Conservation (phyloP, 345 rosid genomes). For the Laguncularia racemosa region DNA sequence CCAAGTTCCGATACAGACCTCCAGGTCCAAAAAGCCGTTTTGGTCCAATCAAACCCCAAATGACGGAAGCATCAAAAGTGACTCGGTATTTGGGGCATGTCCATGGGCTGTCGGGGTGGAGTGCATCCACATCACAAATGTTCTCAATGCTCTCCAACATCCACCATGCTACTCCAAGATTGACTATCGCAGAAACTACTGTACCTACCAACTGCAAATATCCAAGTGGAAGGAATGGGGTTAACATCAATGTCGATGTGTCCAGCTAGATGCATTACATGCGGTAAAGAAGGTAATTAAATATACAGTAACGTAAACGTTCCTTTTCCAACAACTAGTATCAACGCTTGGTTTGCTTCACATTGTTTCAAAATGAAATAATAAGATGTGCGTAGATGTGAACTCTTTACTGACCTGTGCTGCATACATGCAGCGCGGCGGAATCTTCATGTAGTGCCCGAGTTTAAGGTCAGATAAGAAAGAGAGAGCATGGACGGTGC, state of each 20-base stretch:
- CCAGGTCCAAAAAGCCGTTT: slow-evolving; percentile 79
- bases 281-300: no score
- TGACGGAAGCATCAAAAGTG: slow-evolving; percentile 93
- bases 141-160: slow-evolving; percentile 83
- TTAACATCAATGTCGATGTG: not conserved
- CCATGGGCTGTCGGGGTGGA: slow-evolving; percentile 92
- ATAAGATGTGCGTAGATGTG: no score
- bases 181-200: slow-evolving; percentile 62
- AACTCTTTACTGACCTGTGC: slow-evolving; percentile 56
- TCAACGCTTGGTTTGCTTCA: no score
- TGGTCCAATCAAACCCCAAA: slow-evolving; percentile 97
- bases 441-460: slow-evolving; percentile 98
- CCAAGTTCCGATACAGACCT: slow-evolving; percentile 85
- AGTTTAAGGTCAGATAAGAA: slow-evolving; percentile 97
- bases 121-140: slow-evolving; percentile 67
- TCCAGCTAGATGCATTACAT: not conserved
- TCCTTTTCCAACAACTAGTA: no score
- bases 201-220: slow-evolving; percentile 69
- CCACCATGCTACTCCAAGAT: slow-evolving; percentile 99
- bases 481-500: slow-evolving; percentile 93
- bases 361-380: not conserved
- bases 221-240: not conserved
- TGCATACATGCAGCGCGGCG: slow-evolving; percentile 92
- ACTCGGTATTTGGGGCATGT: slow-evolving; percentile 97
- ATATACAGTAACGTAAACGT: no score